Percentiles rank a stretch among this genome's conserved stretches.
Conservation (phyloP, 352 stramenopile genomes). For the Hyaloperonospora brassicae region DNA sequence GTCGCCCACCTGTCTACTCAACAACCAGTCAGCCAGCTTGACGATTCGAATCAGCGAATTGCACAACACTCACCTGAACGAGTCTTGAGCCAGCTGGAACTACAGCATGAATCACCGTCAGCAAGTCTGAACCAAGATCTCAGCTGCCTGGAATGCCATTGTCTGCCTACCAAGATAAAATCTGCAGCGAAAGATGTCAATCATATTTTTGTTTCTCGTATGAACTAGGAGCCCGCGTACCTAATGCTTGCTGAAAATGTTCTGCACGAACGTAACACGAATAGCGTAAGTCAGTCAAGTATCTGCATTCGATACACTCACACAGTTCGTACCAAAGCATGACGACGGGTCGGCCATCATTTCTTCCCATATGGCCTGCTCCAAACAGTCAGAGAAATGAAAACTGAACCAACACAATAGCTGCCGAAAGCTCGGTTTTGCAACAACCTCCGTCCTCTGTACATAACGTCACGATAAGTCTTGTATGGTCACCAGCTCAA, state of each 20-base stretch:
- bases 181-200: conserved; percentile 30
- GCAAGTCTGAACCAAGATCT: conserved; percentile 4
- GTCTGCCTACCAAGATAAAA: conserved; percentile 57
- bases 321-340: conserved; percentile 52
- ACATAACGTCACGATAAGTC: background rate
- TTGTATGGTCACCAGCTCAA: conserved; percentile 3
- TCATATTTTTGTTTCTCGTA: background rate
- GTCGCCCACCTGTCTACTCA: conserved; percentile 41
- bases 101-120: conserved; percentile 22
- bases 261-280: conserved; percentile 22
- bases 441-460: conserved; percentile 27
- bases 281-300: conserved; percentile 7
- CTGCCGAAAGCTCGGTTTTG: background rate
- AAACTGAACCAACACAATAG: background rate
- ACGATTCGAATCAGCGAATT: background rate
- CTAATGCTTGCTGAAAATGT: conserved; percentile 64
- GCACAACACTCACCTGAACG: conserved; percentile 40
- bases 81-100: conserved; percentile 82
- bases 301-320: background rate
- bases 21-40: conserved; percentile 1
- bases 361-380: conserved; percentile 80
- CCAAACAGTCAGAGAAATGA: background rate
- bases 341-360: conserved; percentile 80
- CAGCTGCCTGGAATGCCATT: background rate
- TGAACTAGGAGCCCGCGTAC: conserved; percentile 17